Conservation (phyloP, 257 asterid genomes). For the Rauvolfia tetraphylla region DNA sequence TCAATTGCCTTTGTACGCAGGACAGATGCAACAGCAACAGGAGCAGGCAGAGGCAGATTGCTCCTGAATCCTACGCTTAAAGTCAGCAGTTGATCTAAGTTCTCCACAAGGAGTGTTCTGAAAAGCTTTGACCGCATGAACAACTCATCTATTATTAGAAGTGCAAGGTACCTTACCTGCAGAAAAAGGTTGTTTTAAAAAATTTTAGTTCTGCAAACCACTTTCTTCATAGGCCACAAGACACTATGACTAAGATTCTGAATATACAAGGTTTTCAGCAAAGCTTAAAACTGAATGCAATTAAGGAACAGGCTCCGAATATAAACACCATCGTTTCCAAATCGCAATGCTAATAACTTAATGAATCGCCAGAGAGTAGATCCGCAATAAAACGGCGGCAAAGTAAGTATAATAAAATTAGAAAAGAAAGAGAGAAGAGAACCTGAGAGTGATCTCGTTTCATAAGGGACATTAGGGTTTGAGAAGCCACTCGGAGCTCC, state of each 20-base stretch:
- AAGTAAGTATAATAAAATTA: background rate
- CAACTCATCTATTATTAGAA: conserved; percentile 82
- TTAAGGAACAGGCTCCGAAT: background rate
- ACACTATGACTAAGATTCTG: too few species aligned
- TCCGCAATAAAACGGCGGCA: background rate
- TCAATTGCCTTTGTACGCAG: conserved; percentile 79
- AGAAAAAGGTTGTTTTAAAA: conserved; percentile 10
- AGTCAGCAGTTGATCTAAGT: conserved; percentile 72
- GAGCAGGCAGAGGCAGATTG: conserved; percentile 78
- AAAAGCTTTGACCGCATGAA: conserved; percentile 93
- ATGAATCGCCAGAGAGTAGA: background rate
- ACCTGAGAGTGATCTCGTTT: conserved; percentile 95
- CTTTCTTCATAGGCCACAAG: background rate
- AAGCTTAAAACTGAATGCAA: background rate
- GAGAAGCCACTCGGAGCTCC: conserved; percentile 73
- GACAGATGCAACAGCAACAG: conserved; percentile 67
- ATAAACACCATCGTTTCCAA: background rate
- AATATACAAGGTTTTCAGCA: background rate
- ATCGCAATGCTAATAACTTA: background rate
- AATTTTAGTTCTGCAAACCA: background rate
- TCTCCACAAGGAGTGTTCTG: conserved; percentile 65
- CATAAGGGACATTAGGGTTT: conserved; percentile 77
- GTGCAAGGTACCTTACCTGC: conserved; percentile 84
- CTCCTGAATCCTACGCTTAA: conserved; percentile 74
- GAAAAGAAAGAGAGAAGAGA: background rate